Evolutionary conservation across 169 alveolate genomes (phyloP).

Genomic region (Cryptosporidium parvum): DNA sequence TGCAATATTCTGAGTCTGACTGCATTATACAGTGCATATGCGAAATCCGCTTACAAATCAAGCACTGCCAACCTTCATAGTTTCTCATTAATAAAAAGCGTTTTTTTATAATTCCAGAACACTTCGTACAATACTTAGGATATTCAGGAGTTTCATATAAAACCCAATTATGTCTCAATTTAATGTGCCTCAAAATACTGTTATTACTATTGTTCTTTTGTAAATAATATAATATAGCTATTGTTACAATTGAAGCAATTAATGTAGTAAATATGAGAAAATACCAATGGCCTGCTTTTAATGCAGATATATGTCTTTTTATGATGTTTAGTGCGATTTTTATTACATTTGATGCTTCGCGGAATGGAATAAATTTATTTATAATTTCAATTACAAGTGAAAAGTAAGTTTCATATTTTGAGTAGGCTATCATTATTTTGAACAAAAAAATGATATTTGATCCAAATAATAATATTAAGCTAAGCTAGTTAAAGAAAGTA

Average conservation of each 20-base stretch:
- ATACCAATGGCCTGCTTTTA: conserved; percentile 57
- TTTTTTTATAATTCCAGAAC: conserved; percentile 68
- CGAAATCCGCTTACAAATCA: conserved; percentile 60
- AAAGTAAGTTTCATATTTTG: not conserved
- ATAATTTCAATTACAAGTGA: conserved; percentile 9
- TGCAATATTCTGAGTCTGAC: conserved; percentile 61
- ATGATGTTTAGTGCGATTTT: conserved; percentile 45
- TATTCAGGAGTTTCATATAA: conserved; percentile 68
- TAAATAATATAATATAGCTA: conserved; percentile 4
- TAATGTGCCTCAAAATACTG: conserved; percentile 64
- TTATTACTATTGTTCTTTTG: conserved; percentile 8
- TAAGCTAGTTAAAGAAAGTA: not conserved
- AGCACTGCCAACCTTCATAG: conserved; percentile 73
- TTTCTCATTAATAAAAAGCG: conserved; percentile 53
- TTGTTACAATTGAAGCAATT: not conserved
- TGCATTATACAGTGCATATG: conserved; percentile 71
- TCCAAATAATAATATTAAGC: not conserved
- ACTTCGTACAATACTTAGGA: conserved; percentile 64
- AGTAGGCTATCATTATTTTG: not conserved
- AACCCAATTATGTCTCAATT: conserved; percentile 66
- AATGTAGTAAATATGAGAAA: conserved; percentile 11
- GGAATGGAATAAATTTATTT: conserved; percentile 40
- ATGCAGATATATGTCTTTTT: conserved; percentile 6
- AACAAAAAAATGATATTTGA: not conserved
- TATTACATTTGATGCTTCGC: conserved; percentile 38